These are phyloP conservation scores for Pestalotiopsis sp. DNA, from an alignment of 2,329 filamentous ascomycete genomes.

Conservation along the genomic window DNA sequence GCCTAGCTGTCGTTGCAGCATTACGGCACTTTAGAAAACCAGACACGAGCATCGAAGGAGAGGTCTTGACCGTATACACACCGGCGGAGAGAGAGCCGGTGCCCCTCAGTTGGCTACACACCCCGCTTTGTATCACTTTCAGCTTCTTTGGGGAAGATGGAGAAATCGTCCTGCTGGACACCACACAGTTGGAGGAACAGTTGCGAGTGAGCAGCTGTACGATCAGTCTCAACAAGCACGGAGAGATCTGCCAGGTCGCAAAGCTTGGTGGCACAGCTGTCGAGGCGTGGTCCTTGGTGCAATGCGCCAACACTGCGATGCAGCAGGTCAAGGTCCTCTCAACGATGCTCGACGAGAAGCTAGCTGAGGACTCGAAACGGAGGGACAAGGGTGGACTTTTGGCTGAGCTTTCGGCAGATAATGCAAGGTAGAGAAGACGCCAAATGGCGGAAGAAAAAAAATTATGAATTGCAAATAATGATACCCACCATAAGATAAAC, in stretches of 20 bases:
- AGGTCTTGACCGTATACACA: conserved; percentile 81
- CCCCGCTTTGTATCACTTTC: conserved; percentile 89
- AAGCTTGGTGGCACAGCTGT: conserved; percentile 86
- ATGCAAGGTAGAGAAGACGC: conserved; percentile 64
- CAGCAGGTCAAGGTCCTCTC: conserved; percentile 81
- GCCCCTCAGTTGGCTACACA: conserved; percentile 86
- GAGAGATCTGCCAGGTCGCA: conserved; percentile 87
- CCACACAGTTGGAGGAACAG: conserved; percentile 75
- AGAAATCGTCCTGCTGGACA: conserved; percentile 72
- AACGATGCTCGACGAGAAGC: conserved; percentile 68
- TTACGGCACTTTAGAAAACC: conserved; percentile 90
- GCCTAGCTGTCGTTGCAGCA: conserved; percentile 83
- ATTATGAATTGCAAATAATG: conserved; percentile 23
- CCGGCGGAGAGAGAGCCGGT: conserved; percentile 87
- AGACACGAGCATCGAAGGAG: conserved; percentile 84
- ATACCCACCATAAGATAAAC: conserved; percentile 33
- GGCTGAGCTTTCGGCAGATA: conserved; percentile 79
- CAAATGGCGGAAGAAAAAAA: conserved; percentile 24
- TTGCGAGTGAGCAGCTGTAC: conserved; percentile 73
- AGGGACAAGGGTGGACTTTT: conserved; percentile 78
- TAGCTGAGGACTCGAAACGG: conserved; percentile 77
- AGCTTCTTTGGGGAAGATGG: conserved; percentile 77
- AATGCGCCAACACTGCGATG: conserved; percentile 74
- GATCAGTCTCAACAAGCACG: conserved; percentile 84
- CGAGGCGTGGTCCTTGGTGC: conserved; percentile 76